Conservation (phyloP, 495 filamentous ascomycete species). For the Penicillium pulvis region DNA sequence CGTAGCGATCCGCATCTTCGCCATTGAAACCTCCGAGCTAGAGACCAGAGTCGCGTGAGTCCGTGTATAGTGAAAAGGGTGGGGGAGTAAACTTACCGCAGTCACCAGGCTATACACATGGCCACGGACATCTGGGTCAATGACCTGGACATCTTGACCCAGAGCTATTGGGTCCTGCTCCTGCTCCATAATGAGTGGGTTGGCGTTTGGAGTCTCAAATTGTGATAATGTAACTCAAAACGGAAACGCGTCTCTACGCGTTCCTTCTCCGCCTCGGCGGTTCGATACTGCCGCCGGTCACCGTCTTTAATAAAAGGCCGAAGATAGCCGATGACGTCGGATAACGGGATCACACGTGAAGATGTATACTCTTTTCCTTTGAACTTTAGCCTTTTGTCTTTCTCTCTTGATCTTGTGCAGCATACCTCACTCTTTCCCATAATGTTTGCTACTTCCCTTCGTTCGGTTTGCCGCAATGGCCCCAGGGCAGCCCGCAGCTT, state of each 20-base stretch:
- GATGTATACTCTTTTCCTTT: conserved; percentile 15
- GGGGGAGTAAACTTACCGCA: conserved; percentile 63
- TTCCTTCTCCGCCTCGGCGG: conserved; percentile 21
- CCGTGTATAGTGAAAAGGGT: conserved; percentile 16
- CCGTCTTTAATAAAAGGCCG: conserved; percentile 31
- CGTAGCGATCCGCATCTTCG: conserved; percentile 79
- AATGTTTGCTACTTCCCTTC: conserved; percentile 42
- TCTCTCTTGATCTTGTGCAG: conserved; percentile 1
- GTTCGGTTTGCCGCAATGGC: conserved; percentile 32
- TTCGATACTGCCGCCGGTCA: conserved; percentile 20
- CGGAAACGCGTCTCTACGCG: conserved; percentile 38
- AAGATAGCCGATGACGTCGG: conserved; percentile 49
- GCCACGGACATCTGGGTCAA: conserved; percentile 87
- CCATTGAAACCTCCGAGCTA: conserved; percentile 86
- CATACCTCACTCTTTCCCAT: conserved; percentile 7
- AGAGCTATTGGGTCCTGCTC: conserved; percentile 41
- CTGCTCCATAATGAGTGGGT: conserved; percentile 41
- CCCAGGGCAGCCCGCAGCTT: conserved; percentile 43
- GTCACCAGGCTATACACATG: conserved; percentile 90
- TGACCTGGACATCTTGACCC: conserved; percentile 49
- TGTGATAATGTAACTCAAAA: conserved; percentile 31
- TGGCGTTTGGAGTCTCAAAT: conserved; percentile 14
- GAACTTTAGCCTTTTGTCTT: conserved; percentile 3
- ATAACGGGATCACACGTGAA: conserved; percentile 37
- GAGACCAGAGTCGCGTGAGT: conserved; percentile 19